Percentiles rank a stretch among this genome's conserved stretches.
Conservation (phyloP, 305 asterid species). For the Nicotiana rustica region DNA sequence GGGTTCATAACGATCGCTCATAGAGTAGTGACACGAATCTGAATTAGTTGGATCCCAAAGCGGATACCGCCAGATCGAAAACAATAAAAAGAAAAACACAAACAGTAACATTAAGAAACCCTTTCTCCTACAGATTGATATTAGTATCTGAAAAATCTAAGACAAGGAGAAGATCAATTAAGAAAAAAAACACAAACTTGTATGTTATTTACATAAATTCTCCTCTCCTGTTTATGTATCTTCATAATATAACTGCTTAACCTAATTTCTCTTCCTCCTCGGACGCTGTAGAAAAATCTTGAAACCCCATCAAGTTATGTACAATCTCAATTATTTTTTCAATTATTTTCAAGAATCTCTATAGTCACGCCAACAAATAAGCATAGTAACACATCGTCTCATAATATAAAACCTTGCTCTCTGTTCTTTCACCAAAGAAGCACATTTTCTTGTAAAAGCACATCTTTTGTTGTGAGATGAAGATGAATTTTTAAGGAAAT, state of each 20-base stretch:
- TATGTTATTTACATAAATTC: not conserved
- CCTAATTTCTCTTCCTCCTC: constrained; percentile 57
- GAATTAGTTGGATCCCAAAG: no score
- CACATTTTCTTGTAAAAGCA: constrained; percentile 83
- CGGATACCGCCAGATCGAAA: no score
- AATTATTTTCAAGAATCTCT: constrained; percentile 53
- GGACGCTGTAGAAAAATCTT: constrained; percentile 65
- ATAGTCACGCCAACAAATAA: constrained; percentile 88
- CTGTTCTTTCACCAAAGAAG: constrained; percentile 77
- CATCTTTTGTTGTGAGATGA: constrained; percentile 55
- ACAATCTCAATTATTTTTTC: constrained; percentile 52
- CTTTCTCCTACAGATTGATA: not conserved
- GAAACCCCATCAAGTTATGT: constrained; percentile 18
- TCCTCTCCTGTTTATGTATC: not conserved
- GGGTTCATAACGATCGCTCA: no score
- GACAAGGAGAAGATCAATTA: not conserved
- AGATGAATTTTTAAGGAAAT: constrained; percentile 49
- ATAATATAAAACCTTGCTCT: constrained; percentile 87
- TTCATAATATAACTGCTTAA: not conserved
- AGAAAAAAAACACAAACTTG: not conserved
- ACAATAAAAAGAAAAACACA: no score
- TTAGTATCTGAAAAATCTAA: constrained; percentile 15
- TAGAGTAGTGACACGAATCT: no score
- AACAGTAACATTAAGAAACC: constrained; percentile 8
- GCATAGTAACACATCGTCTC: constrained; percentile 91